These are phyloP conservation scores for Xylaria hypoxylon DNA, from an alignment of 2,329 filamentous ascomycete species.

Conservation along the genomic window DNA sequence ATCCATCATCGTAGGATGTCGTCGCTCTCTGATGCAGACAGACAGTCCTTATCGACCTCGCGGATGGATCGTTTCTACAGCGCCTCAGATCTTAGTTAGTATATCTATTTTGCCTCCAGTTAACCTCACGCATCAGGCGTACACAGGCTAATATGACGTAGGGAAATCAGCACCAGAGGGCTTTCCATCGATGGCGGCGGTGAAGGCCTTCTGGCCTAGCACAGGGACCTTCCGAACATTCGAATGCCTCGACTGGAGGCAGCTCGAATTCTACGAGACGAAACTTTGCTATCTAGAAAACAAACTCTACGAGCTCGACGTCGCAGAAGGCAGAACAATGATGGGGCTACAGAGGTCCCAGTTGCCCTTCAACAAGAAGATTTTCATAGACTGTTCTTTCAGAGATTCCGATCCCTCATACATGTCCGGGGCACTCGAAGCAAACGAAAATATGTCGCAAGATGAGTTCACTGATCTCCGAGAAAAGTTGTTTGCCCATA, in stretches of 20 bases:
- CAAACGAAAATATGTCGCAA: slow-evolving; percentile 5
- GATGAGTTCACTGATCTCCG: slow-evolving; percentile 28
- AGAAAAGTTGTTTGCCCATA: slow-evolving; percentile 35
- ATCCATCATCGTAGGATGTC: not conserved
- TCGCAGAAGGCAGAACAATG: slow-evolving; percentile 12
- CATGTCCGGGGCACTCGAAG: not conserved
- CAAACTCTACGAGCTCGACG: slow-evolving; percentile 36
- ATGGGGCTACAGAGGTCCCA: slow-evolving; percentile 30
- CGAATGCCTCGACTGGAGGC: slow-evolving; percentile 20
- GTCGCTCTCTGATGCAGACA: not conserved
- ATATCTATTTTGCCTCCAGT: not conserved
- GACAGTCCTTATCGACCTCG: not conserved
- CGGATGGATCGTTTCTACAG: slow-evolving; percentile 1
- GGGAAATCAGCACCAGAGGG: slow-evolving; percentile 14
- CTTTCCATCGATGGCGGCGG: slow-evolving; percentile 34
- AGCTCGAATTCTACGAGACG: slow-evolving; percentile 31
- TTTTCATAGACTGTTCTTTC: slow-evolving; percentile 35
- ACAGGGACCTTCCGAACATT: slow-evolving; percentile 38
- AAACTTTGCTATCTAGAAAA: slow-evolving; percentile 38
- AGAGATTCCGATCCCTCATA: slow-evolving; percentile 19
- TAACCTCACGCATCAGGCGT: not conserved
- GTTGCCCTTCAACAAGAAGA: slow-evolving; percentile 38
- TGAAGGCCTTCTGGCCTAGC: slow-evolving; percentile 36
- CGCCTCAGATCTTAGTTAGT: slow-evolving; percentile 6
- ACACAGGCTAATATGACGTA: slow-evolving; percentile 9